These are phyloP conservation scores for Plasmodium inui DNA, from an alignment of 169 alveolate genomes.

Conservation along the genomic window DNA sequence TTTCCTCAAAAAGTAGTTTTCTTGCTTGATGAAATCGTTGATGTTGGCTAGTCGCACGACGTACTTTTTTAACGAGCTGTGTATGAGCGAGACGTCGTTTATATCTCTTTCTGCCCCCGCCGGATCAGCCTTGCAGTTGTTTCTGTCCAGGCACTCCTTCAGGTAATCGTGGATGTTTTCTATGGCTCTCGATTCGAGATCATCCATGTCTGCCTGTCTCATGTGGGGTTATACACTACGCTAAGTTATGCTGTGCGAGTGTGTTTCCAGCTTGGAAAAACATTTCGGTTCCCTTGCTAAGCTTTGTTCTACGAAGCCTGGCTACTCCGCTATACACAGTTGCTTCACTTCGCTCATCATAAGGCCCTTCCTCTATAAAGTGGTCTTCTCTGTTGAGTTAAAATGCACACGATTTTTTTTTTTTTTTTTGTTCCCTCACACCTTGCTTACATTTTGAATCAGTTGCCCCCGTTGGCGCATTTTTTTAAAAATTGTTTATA, in stretches of 20 bases:
- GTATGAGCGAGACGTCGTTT: slow-evolving; percentile 23
- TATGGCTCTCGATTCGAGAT: slow-evolving; percentile 26
- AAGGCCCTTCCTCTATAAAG: not conserved
- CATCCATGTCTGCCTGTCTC: slow-evolving; percentile 35
- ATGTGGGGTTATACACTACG: not conserved
- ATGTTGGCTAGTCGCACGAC: slow-evolving; percentile 29
- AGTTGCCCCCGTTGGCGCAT: not conserved
- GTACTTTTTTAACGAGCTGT: slow-evolving; percentile 47
- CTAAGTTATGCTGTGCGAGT: not conserved
- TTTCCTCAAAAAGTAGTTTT: slow-evolving; percentile 44
- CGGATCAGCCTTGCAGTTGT: not conserved
- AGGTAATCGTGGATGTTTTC: slow-evolving; percentile 49
- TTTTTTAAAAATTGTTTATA: not conserved
- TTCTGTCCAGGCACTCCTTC: slow-evolving; percentile 23
- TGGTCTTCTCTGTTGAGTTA: not conserved
- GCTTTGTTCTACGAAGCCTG: not conserved
- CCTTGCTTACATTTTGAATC: slow-evolving; percentile 5
- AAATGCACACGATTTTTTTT: not conserved
- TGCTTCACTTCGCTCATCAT: not conserved
- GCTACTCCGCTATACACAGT: not conserved
- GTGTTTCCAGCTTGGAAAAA: not conserved
- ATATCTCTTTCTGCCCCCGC: not conserved
- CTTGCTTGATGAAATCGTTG: slow-evolving; percentile 51
- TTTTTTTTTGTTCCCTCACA: not conserved
- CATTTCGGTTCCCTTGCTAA: not conserved